Conservation (phyloP, 192 early-diverging fungal species). For the Coemansia sp. region DNA sequence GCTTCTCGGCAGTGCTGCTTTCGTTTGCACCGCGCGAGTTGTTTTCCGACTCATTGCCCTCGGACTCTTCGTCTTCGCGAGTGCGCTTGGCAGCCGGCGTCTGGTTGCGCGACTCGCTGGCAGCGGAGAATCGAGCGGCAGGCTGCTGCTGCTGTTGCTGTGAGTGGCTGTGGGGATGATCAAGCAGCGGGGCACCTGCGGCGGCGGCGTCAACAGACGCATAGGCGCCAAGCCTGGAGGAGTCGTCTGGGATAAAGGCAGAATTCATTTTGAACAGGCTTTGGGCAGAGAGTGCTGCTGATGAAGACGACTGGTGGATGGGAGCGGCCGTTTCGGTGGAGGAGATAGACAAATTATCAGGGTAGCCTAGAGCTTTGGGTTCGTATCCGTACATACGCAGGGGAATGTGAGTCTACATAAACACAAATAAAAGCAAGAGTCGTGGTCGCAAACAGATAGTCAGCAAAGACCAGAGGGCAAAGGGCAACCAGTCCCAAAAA, state of each 20-base stretch:
- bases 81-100: conserved; percentile 46
- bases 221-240: conserved; percentile 25
- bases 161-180: conserved; percentile 27
- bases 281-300: conserved; percentile 22
- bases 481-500: neutral
- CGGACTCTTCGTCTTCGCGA: conserved; percentile 62
- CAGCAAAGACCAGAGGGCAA: neutral
- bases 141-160: conserved; percentile 32
- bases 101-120: conserved; percentile 46
- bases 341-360: conserved; percentile 47
- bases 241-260: conserved; percentile 47
- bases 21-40: conserved; percentile 47
- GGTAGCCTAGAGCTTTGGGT: conserved; percentile 28
- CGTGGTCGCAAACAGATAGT: neutral
- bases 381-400: conserved; percentile 51
- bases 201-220: conserved; percentile 27
- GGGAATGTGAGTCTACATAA: neutral
- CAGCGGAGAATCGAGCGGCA: conserved; percentile 24
- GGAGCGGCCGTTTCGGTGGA: conserved; percentile 46
- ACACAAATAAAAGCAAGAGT: neutral
- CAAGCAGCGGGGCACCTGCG: conserved; percentile 26
- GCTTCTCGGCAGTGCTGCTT: conserved; percentile 50
- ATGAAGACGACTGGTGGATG: conserved; percentile 16
- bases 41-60: conserved; percentile 62
- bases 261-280: conserved; percentile 52